Conservation (phyloP, 345 rosid species). For the Heritiera fomes region DNA sequence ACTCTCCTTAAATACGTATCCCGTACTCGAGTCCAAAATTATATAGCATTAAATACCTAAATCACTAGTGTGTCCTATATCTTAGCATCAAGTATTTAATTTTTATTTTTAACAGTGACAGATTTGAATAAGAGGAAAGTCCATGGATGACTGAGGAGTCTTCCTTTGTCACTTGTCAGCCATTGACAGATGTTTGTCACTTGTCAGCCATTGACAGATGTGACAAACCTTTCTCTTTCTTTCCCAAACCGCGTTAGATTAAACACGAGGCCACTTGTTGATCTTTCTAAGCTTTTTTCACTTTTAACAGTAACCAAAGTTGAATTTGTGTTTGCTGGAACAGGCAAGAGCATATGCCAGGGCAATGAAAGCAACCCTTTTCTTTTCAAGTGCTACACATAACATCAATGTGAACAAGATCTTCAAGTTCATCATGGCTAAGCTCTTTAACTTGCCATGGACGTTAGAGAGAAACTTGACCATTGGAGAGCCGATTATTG, state of each 20-base stretch:
- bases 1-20: neutral
- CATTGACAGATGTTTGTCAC: constrained; percentile 34
- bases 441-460: constrained; percentile 92
- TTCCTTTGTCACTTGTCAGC: constrained; percentile 24
- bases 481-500: constrained; percentile 91
- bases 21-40: no score
- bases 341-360: constrained; percentile 96
- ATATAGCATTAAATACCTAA: no score
- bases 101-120: constrained; percentile 2
- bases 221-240: constrained; percentile 4
- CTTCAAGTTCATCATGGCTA: constrained; percentile 89
- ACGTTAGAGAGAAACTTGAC: constrained; percentile 77
- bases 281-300: neutral
- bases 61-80: neutral
- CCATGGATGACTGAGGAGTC: constrained; percentile 20
- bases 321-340: neutral
- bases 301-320: neutral
- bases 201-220: constrained; percentile 20
- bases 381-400: constrained; percentile 94
- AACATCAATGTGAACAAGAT: constrained; percentile 97
- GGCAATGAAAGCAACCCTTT: constrained; percentile 91
- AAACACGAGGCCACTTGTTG: constrained; percentile 33
- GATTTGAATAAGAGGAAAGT: neutral
- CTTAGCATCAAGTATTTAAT: neutral
- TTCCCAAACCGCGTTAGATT: constrained; percentile 30